Conservation (phyloP, 2,329 filamentous ascomycete species). For the Colletotrichum cereale region DNA sequence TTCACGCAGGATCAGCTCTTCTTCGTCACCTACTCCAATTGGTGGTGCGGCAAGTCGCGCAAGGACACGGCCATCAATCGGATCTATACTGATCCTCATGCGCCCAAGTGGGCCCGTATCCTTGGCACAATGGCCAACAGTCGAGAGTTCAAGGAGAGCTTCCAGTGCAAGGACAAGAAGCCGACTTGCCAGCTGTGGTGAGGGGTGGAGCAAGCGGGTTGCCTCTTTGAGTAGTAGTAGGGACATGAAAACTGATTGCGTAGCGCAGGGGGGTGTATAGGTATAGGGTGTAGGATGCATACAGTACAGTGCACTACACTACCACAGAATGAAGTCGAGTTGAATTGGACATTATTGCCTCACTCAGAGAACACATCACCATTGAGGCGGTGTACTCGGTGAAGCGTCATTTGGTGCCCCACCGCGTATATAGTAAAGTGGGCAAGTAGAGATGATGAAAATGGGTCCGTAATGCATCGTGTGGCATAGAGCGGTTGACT, state of each 20-base stretch:
- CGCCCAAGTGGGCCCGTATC: slow-evolving; percentile 72
- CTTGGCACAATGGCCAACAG: slow-evolving; percentile 76
- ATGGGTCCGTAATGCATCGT: neutral
- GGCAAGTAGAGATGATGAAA: neutral
- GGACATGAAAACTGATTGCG: neutral
- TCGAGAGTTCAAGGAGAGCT: slow-evolving; percentile 74
- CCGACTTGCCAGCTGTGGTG: slow-evolving; percentile 41
- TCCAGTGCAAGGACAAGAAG: slow-evolving; percentile 71
- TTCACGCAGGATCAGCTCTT: slow-evolving; percentile 79
- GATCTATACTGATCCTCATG: slow-evolving; percentile 75
- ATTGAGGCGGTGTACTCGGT: neutral
- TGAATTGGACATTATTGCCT: neutral
- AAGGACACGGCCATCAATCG: slow-evolving; percentile 68
- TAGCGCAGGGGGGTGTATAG: neutral
- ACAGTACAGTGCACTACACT: too few species aligned
- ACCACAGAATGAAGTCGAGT: slow-evolving; percentile 13
- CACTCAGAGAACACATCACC: neutral
- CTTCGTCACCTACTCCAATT: slow-evolving; percentile 74
- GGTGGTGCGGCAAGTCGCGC: slow-evolving; percentile 75
- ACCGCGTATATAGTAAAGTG: neutral
- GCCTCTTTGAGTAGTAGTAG: neutral
- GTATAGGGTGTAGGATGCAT: slow-evolving; percentile 21
- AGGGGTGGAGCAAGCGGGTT: neutral
- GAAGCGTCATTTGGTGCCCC: neutral
- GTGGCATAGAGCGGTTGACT: too few species aligned